A percentile compares a stretch with the other conserved stretches of the same genome.
phyloP scores from a whole-genome alignment of 2,329 filamentous ascomycete species.

The Talaromyces sp. region DNA sequence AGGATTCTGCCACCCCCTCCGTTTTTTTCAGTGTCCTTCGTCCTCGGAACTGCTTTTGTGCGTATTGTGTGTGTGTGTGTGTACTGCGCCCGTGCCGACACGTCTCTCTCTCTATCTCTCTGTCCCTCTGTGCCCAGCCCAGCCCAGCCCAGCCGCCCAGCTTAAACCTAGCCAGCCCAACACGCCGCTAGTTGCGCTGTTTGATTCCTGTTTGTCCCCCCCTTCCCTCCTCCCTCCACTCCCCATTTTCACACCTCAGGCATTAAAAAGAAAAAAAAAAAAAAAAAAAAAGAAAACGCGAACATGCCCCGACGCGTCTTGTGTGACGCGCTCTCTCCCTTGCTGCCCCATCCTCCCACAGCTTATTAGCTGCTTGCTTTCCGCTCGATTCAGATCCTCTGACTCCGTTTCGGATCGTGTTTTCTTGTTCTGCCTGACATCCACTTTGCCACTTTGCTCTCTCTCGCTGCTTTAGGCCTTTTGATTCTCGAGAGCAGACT shows the following conservation, averaged over 20 bases:
- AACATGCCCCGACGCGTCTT: slow-evolving; percentile 12
- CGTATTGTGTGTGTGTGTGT: slow-evolving; percentile 18
- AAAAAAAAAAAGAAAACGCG: no score
- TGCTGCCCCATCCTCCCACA: slow-evolving; percentile 3
- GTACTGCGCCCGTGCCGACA: slow-evolving; percentile 19
- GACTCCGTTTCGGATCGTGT: slow-evolving; percentile 5
- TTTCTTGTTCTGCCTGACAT: background rate
- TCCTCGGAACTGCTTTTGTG: slow-evolving; percentile 33
- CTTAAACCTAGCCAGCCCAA: background rate
- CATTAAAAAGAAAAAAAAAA: no score
- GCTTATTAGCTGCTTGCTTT: slow-evolving; percentile 19
- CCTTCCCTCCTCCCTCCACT: background rate
- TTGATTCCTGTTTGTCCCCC: slow-evolving; percentile 6
- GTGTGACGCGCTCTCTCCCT: slow-evolving; percentile 13
- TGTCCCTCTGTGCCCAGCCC: background rate
- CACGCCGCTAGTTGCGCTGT: background rate
- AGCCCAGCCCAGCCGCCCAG: background rate
- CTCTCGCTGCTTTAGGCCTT: slow-evolving; percentile 1
- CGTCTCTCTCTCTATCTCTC: slow-evolving; percentile 22
- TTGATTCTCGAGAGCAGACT: background rate
- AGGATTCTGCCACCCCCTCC: slow-evolving; percentile 41
- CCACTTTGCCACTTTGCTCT: background rate
- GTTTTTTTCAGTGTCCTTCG: slow-evolving; percentile 36
- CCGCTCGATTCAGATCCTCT: slow-evolving; percentile 2
- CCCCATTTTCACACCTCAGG: background rate